These are phyloP conservation scores for Podosphaera fusca DNA, from an alignment of 2,329 filamentous ascomycete genomes.

Conservation along the genomic window DNA sequence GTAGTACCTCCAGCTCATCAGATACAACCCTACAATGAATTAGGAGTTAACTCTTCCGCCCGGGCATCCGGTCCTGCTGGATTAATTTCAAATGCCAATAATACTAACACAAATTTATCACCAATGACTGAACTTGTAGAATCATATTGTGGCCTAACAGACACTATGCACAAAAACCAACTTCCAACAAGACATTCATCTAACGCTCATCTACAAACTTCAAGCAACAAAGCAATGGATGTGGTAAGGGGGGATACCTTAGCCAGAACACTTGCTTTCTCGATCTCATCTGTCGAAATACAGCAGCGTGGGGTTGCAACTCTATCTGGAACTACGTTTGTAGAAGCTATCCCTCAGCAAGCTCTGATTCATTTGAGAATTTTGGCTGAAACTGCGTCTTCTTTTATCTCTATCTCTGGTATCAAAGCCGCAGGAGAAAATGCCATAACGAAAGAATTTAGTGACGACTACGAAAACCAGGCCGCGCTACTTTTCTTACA, in stretches of 20 bases:
- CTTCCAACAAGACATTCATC: slow-evolving; percentile 20
- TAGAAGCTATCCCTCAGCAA: slow-evolving; percentile 69
- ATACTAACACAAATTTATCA: slow-evolving; percentile 19
- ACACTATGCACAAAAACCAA: slow-evolving; percentile 32
- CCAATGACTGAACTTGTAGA: slow-evolving; percentile 30
- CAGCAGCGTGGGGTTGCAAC: slow-evolving; percentile 68
- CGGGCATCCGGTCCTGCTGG: slow-evolving; percentile 13
- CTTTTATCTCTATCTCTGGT: slow-evolving; percentile 58
- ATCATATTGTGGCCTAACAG: slow-evolving; percentile 35
- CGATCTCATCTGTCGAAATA: slow-evolving; percentile 75
- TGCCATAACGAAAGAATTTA: slow-evolving; percentile 42
- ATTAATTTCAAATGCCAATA: slow-evolving; percentile 15
- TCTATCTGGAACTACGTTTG: slow-evolving; percentile 46
- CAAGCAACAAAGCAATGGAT: slow-evolving; percentile 18
- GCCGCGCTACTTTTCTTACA: slow-evolving; percentile 45
- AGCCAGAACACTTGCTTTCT: slow-evolving; percentile 49
- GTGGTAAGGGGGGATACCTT: slow-evolving; percentile 34
- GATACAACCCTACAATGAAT: slow-evolving; percentile 3
- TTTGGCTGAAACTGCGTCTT: slow-evolving; percentile 66
- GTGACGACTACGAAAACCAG: slow-evolving; percentile 44
- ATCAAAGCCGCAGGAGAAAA: slow-evolving; percentile 36
- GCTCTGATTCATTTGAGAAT: slow-evolving; percentile 70
- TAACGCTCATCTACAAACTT: not conserved
- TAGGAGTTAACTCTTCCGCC: slow-evolving; percentile 8
- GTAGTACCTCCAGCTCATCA: slow-evolving; percentile 1